These are phyloP conservation scores for Saxophila tyrrhenica DNA, from an alignment of 495 filamentous ascomycete species.

Conservation along the genomic window DNA sequence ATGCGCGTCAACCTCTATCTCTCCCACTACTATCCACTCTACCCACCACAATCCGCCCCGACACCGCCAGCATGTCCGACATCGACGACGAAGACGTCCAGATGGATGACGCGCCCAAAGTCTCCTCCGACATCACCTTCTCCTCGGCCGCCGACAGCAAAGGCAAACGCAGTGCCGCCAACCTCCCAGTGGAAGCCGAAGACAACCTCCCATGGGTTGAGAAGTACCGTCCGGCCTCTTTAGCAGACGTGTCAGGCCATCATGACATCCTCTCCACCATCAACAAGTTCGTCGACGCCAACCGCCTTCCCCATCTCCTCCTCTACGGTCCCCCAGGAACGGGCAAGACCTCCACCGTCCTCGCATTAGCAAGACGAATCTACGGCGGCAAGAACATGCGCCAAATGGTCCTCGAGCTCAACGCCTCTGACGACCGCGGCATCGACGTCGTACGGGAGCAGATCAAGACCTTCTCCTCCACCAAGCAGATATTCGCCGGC, in stretches of 20 bases:
- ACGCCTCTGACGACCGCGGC: slow-evolving; percentile 91
- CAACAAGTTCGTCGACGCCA: slow-evolving; percentile 88
- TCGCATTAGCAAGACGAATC: slow-evolving; percentile 80
- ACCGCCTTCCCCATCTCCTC: slow-evolving; percentile 90
- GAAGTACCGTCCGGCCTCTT: slow-evolving; percentile 82
- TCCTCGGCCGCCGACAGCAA: slow-evolving; percentile 56
- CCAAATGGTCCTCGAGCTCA: slow-evolving; percentile 96
- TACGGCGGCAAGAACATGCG: slow-evolving; percentile 88
- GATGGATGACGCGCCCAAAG: slow-evolving; percentile 56
- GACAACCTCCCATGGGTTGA: slow-evolving; percentile 99
- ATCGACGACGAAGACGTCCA: slow-evolving; percentile 61
- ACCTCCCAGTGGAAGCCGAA: slow-evolving; percentile 85
- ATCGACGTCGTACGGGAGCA: slow-evolving; percentile 98
- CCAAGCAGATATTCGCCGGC: slow-evolving; percentile 51
- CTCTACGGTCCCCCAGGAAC: slow-evolving; percentile 46
- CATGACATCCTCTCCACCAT: slow-evolving; percentile 95
- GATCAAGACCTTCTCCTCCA: slow-evolving; percentile 96
- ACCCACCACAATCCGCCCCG: background rate
- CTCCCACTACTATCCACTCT: background rate
- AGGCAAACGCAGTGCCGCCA: slow-evolving; percentile 81
- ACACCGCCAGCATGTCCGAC: slow-evolving; percentile 26
- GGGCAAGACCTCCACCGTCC: slow-evolving; percentile 38
- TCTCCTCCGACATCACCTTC: slow-evolving; percentile 47
- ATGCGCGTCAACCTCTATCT: no score
- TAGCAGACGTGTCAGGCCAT: slow-evolving; percentile 93